Base-by-base conservation (phyloP, 1,284 basidiomycete genomes). In the Rhizopogon hawkerae region DNA sequence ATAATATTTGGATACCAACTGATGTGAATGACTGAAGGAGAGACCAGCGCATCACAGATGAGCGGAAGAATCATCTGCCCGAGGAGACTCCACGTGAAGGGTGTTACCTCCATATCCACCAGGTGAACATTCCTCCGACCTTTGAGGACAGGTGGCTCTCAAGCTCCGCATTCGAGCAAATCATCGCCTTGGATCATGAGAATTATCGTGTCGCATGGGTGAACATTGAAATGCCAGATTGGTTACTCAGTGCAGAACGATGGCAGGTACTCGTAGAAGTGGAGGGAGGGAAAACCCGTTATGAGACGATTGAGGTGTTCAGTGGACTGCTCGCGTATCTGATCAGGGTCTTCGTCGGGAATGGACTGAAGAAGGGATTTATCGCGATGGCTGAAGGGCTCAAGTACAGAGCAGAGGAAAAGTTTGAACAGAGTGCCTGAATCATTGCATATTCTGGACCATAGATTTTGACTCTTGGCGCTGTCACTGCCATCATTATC, bases 301-400 rank as follows among this genome's bases (percentile, higher is more conserved):
- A 87, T 57, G 81, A 85, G 61, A 78, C 75, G 4, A 65, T 74
- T n/a, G 80, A 83, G 60, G 76, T 77, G 29, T 85, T 85, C 51
- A 63, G 62, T 9, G 84, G 85, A 0, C 16, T 74, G 3, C 47
- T 77, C 3, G 81, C 81, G 33, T 80, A 81, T 56, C 3, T 80
- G n/a, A 63, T 85, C 48, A 72, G 69, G 56, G 65, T 69, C 43
- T 71, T 78, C 48, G 56, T 78, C 10, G 62, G 68, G 3, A 52
- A 53, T 16, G 72, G 74, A 39, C 59, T 87, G 52, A 61, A 62
- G 26, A 51, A 60, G 47, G 76, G 75, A 0, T 78, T 83, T 35
- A 57, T 63, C 14, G 81, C 76, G 0, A 79, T 80, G 68, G 79
- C 75, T 1, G 72, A 78, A 45, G 77, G 71, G 0, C 62, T 87